Evolutionary conservation across 1,284 basidiomycete genomes (phyloP).

Genomic region (Fomitiporia mediterranea): DNA sequence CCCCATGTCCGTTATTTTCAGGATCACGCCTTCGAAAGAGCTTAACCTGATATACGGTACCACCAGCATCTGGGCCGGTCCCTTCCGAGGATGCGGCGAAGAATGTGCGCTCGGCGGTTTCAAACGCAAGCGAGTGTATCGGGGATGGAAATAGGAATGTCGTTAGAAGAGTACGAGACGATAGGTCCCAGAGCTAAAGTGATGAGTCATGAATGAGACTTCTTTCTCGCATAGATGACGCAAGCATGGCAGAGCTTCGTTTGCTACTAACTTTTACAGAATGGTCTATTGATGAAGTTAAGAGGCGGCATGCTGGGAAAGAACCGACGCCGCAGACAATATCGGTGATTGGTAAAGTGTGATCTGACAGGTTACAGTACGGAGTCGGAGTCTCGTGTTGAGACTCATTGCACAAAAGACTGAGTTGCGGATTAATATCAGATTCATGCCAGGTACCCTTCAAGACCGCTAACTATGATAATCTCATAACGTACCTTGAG

Average conservation of each 20-base stretch:
- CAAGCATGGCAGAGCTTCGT: not conserved
- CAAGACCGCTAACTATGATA: slow-evolving; percentile 20
- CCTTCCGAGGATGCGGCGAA: slow-evolving; percentile 63
- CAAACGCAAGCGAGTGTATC: slow-evolving; percentile 69
- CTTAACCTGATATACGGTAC: slow-evolving; percentile 76
- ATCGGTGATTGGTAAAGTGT: slow-evolving; percentile 86
- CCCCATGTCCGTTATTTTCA: slow-evolving; percentile 41
- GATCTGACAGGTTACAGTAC: slow-evolving; percentile 82
- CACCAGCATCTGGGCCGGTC: slow-evolving; percentile 36
- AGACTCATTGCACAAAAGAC: slow-evolving; percentile 59
- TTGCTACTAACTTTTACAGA: slow-evolving; percentile 74
- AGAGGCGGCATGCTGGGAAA: slow-evolving; percentile 74
- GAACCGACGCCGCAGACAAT: slow-evolving; percentile 73
- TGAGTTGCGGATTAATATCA: slow-evolving; percentile 16
- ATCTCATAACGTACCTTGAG: slow-evolving; percentile 55
- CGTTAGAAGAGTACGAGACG: slow-evolving; percentile 71
- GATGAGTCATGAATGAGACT: slow-evolving; percentile 17
- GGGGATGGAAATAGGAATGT: slow-evolving; percentile 81
- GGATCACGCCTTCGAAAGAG: slow-evolving; percentile 62
- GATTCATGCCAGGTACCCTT: slow-evolving; percentile 26
- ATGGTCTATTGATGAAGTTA: slow-evolving; percentile 84
- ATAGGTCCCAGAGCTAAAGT: slow-evolving; percentile 74
- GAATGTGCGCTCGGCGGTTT: slow-evolving; percentile 81
- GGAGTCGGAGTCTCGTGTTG: slow-evolving; percentile 72
- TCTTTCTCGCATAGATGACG: slow-evolving; percentile 6